A percentile compares a stretch with the other conserved stretches of the same genome.
phyloP scores from a whole-genome alignment of 2,329 filamentous ascomycete species.

The Diaporthe australafricana region DNA sequence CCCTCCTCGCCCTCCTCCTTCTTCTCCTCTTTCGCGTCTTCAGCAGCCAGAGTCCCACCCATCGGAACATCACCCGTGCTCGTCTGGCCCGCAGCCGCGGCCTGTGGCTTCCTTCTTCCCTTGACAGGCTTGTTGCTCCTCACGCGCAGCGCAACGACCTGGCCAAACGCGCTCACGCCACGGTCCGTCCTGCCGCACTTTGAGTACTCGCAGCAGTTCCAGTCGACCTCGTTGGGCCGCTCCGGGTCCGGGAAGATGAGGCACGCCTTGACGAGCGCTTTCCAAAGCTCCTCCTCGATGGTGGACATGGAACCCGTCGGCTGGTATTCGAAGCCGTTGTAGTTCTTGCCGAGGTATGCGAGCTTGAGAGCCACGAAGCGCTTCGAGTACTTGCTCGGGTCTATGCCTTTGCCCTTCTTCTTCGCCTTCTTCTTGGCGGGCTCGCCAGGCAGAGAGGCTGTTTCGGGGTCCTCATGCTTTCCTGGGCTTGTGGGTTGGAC shows the following conservation, averaged over 20 bases:
- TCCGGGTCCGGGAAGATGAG: slow-evolving; percentile 77
- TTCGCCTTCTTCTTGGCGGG: slow-evolving; percentile 38
- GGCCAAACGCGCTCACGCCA: slow-evolving; percentile 96
- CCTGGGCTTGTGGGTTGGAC: neutral
- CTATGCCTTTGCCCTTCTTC: slow-evolving; percentile 69
- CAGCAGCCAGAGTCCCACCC: slow-evolving; percentile 6
- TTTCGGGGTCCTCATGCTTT: neutral
- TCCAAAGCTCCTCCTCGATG: slow-evolving; percentile 94
- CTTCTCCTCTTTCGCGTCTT: slow-evolving; percentile 31
- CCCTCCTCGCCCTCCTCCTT: slow-evolving; percentile 39
- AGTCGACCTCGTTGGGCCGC: slow-evolving; percentile 74
- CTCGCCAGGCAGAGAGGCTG: neutral
- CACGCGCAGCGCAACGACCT: slow-evolving; percentile 87
- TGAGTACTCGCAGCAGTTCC: slow-evolving; percentile 88
- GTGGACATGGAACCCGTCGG: slow-evolving; percentile 78
- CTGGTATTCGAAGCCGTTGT: slow-evolving; percentile 94
- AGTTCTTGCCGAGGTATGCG: slow-evolving; percentile 90
- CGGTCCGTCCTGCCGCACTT: slow-evolving; percentile 95
- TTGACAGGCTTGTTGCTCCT: slow-evolving; percentile 79
- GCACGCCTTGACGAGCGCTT: slow-evolving; percentile 83
- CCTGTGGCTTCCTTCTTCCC: slow-evolving; percentile 39
- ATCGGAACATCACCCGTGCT: slow-evolving; percentile 38
- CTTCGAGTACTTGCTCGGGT: slow-evolving; percentile 84
- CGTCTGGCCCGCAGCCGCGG: slow-evolving; percentile 38
- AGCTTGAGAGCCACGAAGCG: slow-evolving; percentile 92